Conservation (phyloP, 495 filamentous ascomycete genomes). For the Filosporella fistucella region DNA sequence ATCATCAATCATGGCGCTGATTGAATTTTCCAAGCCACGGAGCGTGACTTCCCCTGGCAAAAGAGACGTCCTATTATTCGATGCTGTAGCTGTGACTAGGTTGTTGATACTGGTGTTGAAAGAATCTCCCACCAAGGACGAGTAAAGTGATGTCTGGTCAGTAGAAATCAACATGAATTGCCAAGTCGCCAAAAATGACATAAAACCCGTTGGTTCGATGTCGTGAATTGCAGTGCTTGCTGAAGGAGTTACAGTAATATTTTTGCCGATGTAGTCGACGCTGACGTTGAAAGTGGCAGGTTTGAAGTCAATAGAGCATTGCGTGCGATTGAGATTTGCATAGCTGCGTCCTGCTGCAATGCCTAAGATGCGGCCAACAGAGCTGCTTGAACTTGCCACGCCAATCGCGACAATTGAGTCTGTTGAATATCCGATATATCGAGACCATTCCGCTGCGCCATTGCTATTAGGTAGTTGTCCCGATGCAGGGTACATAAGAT, state of each 20-base stretch:
- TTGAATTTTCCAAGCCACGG: constrained; percentile 27
- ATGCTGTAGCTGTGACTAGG: constrained; percentile 15
- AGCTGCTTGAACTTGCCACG: constrained; percentile 17
- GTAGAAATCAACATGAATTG: constrained; percentile 28
- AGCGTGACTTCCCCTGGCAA: constrained; percentile 22
- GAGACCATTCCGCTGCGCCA: constrained; percentile 18
- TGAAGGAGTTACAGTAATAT: constrained; percentile 12
- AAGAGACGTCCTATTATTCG: neutral
- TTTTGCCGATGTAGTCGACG: constrained; percentile 24
- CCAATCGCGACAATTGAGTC: constrained; percentile 28
- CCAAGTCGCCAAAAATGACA: constrained; percentile 23
- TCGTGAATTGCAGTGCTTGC: constrained; percentile 12
- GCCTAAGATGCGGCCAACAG: constrained; percentile 14
- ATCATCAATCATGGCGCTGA: constrained; percentile 31
- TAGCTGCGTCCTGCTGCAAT: constrained; percentile 27
- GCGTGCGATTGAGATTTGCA: constrained; percentile 23
- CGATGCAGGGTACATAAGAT: neutral
- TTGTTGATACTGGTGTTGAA: constrained; percentile 29
- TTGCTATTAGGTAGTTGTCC: constrained; percentile 24
- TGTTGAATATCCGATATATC: constrained; percentile 20
- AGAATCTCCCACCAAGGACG: constrained; percentile 27
- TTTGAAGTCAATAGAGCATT: constrained; percentile 29
- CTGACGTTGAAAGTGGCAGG: constrained; percentile 29
- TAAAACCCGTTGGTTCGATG: constrained; percentile 29
- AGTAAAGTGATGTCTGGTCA: constrained; percentile 30